Percentiles rank a stretch among this genome's conserved stretches.
These are phyloP conservation scores for Neoboletus subvelutipes DNA, from an alignment of 768 basidiomycete genomes.

Conservation along the genomic window DNA sequence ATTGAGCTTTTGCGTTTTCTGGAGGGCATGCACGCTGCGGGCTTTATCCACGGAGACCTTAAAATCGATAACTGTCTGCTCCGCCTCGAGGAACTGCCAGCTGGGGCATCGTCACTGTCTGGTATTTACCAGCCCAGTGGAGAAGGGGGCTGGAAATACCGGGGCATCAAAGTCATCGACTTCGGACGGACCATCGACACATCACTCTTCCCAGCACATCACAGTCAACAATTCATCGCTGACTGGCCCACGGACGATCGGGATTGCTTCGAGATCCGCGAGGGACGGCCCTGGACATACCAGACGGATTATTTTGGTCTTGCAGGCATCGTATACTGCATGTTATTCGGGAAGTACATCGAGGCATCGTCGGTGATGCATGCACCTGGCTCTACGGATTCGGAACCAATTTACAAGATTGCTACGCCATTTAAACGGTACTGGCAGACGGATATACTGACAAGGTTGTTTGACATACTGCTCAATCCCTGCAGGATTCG, in stretches of 20 bases:
- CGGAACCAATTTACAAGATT: conserved; percentile 54
- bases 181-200: conserved; percentile 96
- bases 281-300: conserved; percentile 85
- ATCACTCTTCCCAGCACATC: conserved; percentile 62
- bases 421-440: conserved; percentile 86
- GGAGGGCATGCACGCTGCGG: conserved; percentile 75
- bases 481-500: conserved; percentile 76
- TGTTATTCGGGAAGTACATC: conserved; percentile 97
- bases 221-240: conserved; percentile 74
- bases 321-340: conserved; percentile 89
- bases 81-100: conserved; percentile 80
- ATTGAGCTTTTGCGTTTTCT: conserved; percentile 83
- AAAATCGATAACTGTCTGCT: conserved; percentile 99
- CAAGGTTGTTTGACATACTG: conserved; percentile 74
- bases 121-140: conserved; percentile 76
- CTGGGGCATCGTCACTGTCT: conserved; percentile 68
- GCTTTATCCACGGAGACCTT: conserved; percentile 96
- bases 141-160: conserved; percentile 78
- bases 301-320: conserved; percentile 98
- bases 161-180: conserved; percentile 93
- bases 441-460: conserved; percentile 93
- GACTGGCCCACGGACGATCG: conserved; percentile 89
- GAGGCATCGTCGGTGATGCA: conserved; percentile 59
- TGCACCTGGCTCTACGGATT: conserved; percentile 33
- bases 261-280: conserved; percentile 90